These are phyloP conservation scores for Phytophthora sp. DNA, from an alignment of 352 stramenopile genomes.

Conservation along the genomic window DNA sequence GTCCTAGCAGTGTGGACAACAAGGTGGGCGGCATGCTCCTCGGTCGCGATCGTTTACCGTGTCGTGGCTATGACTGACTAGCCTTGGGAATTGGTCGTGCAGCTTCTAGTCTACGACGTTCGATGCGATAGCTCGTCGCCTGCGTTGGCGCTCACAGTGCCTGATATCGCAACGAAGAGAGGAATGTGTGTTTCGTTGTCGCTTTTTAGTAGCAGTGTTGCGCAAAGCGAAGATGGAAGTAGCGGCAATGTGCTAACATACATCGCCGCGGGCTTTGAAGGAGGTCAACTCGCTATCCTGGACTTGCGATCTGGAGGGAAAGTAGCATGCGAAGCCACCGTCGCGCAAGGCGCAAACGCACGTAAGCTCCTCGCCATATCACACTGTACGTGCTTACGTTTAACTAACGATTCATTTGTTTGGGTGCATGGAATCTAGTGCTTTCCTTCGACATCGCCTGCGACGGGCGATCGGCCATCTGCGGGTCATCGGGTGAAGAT, in stretches of 20 bases:
- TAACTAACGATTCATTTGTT: slow-evolving; percentile 6
- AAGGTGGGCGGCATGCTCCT: slow-evolving; percentile 25
- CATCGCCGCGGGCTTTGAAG: slow-evolving; percentile 73
- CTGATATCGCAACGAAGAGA: slow-evolving; percentile 38
- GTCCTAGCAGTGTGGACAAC: slow-evolving; percentile 48
- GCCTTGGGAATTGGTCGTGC: background rate
- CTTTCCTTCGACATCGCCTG: slow-evolving; percentile 72
- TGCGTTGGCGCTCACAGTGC: slow-evolving; percentile 36
- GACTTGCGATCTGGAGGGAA: slow-evolving; percentile 65
- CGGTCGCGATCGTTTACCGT: background rate
- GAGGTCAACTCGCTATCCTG: slow-evolving; percentile 68
- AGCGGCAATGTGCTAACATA: slow-evolving; percentile 38
- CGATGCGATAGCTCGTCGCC: slow-evolving; percentile 31
- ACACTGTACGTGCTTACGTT: background rate
- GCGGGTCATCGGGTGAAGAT: slow-evolving; percentile 65
- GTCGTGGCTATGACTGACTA: slow-evolving; percentile 6
- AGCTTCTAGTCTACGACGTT: slow-evolving; percentile 61
- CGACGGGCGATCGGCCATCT: slow-evolving; percentile 61
- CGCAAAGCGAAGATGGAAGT: slow-evolving; percentile 12
- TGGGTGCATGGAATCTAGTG: slow-evolving; percentile 47
- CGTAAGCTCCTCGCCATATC: slow-evolving; percentile 37
- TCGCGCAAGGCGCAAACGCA: slow-evolving; percentile 52
- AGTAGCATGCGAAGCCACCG: slow-evolving; percentile 51
- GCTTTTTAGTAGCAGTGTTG: slow-evolving; percentile 34
- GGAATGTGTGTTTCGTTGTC: slow-evolving; percentile 61